Evolutionary conservation across 257 asterid genomes (phyloP), one percentile per base, ranked within the genome.

Genomic region (Solanum medicagineum): DNA sequence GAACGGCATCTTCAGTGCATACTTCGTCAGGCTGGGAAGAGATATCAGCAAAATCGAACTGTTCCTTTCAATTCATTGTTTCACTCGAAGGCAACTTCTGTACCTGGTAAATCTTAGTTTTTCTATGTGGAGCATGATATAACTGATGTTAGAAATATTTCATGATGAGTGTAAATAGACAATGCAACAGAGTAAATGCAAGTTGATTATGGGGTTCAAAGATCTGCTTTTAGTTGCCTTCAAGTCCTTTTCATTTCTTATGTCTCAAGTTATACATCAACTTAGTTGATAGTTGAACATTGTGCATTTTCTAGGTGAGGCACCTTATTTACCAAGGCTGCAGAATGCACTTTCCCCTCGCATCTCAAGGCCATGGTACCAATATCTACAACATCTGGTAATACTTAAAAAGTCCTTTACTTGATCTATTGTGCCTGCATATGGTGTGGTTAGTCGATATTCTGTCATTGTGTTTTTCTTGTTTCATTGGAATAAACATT

Each of bases 1-100:
- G 93, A 90, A 86, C 89, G 93, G 63, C 92, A 91, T 90, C 74
- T 95, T 88, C 98, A 89, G 87, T 89, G 93, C 65, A 80, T 94
- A 19, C 85, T 89, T 86, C 93, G 88, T 86, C 97, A 91, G 87
- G 90, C 93, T 86, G 90, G 89, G 82, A 96, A 86, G 87, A 93
- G 92, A 91, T 88, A 89, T 85, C 94, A 89, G 74, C 90, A 85
- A 69, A 75, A 89, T 81, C 82, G 17, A 71, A 75, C 40, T 54
- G 89, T 92, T 88, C 86, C 93, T 47, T 85, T 89, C 85, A 89
- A 77, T 81, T 88, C 93, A 42, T 86, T 86, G 60, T 87, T 54
- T 87, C 96, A 91, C 55, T 81, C 97, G 5, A 92, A 91, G 88
- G 87, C 96, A 86, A 87, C 96, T 69, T 85, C 86, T 51, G 86